Conservation (phyloP, 1,284 basidiomycete species). For the Anthracocystis walkeri region DNA sequence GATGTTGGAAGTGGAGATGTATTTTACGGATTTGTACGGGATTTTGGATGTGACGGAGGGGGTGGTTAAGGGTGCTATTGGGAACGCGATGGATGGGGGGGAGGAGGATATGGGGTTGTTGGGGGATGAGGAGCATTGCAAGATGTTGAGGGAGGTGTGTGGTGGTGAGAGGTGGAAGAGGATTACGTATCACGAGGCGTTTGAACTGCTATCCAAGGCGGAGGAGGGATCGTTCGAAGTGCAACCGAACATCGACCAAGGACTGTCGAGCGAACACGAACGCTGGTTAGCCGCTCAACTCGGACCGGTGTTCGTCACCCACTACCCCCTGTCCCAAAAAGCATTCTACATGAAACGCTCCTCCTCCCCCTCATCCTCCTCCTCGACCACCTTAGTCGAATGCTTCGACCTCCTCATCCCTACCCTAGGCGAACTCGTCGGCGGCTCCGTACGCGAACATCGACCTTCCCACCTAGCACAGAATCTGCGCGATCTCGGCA, state of each 20-base stretch:
- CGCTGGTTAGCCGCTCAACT: slow-evolving; percentile 81
- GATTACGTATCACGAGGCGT: slow-evolving; percentile 83
- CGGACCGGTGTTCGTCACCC: slow-evolving; percentile 88
- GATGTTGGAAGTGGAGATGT: slow-evolving; percentile 89
- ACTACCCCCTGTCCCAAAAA: slow-evolving; percentile 85
- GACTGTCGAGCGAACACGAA: slow-evolving; percentile 90
- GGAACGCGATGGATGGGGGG: slow-evolving; percentile 14
- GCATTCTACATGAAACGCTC: slow-evolving; percentile 92
- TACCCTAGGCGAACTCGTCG: slow-evolving; percentile 86
- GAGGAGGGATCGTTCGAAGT: slow-evolving; percentile 17
- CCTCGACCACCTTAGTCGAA: slow-evolving; percentile 75
- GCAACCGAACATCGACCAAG: slow-evolving; percentile 78
- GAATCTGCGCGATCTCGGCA: slow-evolving; percentile 32
- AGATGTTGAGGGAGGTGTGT: not conserved
- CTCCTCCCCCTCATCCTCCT: too few relatives aligned
- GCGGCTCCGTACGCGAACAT: slow-evolving; percentile 91
- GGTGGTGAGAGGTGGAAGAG: slow-evolving; percentile 74
- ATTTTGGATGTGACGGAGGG: slow-evolving; percentile 53
- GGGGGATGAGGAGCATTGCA: slow-evolving; percentile 10
- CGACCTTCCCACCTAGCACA: slow-evolving; percentile 71
- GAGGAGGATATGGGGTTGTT: slow-evolving; percentile 51
- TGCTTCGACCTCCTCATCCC: slow-evolving; percentile 96
- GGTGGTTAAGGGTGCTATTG: slow-evolving; percentile 41
- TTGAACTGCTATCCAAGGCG: slow-evolving; percentile 73
- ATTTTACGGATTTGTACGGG: slow-evolving; percentile 43